Percentiles rank a stretch among this genome's conserved stretches.
phyloP scores from a whole-genome alignment of 345 rosid species.

The Salix purpurea region DNA sequence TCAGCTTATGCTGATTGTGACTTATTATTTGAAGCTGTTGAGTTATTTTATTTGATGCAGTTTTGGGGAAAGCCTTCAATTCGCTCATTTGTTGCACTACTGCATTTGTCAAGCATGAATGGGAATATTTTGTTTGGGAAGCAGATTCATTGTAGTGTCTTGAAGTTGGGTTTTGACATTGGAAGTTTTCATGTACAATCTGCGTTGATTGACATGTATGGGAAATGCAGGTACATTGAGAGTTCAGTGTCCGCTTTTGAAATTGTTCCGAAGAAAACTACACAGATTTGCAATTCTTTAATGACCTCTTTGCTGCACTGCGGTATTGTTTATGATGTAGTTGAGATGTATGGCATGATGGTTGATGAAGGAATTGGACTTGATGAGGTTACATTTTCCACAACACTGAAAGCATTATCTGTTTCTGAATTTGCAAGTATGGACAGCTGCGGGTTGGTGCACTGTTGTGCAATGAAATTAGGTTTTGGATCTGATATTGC shows the following conservation, averaged over 20 bases:
- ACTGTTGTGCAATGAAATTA: constrained; percentile 52
- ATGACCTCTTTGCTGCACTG: constrained; percentile 61
- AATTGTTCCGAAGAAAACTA: constrained; percentile 30
- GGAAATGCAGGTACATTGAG: constrained; percentile 65
- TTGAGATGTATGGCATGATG: constrained; percentile 74
- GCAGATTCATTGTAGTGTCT: constrained; percentile 62
- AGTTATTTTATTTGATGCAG: constrained; percentile 61
- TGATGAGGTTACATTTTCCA: constrained; percentile 61
- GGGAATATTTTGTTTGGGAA: constrained; percentile 45
- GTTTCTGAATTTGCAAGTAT: constrained; percentile 36
- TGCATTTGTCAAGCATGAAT: constrained; percentile 51
- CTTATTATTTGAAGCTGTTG: constrained; percentile 42
- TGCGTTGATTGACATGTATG: constrained; percentile 65
- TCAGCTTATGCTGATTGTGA: constrained; percentile 38
- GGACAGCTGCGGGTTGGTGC: constrained; percentile 42
- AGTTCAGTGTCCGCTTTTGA: constrained; percentile 44
- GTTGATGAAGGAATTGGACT: constrained; percentile 63
- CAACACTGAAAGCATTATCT: constrained; percentile 59
- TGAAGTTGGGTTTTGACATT: constrained; percentile 50
- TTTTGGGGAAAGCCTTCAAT: constrained; percentile 60
- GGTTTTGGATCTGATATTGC: constrained; percentile 57
- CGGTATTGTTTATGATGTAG: constrained; percentile 48
- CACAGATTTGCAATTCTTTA: constrained; percentile 64
- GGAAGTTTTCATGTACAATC: constrained; percentile 54
- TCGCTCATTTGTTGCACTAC: constrained; percentile 53